Evolutionary conservation across 1,284 basidiomycete species (phyloP), one percentile per base, ranked within the genome.

Genomic region (Leccinum subrobustum): DNA sequence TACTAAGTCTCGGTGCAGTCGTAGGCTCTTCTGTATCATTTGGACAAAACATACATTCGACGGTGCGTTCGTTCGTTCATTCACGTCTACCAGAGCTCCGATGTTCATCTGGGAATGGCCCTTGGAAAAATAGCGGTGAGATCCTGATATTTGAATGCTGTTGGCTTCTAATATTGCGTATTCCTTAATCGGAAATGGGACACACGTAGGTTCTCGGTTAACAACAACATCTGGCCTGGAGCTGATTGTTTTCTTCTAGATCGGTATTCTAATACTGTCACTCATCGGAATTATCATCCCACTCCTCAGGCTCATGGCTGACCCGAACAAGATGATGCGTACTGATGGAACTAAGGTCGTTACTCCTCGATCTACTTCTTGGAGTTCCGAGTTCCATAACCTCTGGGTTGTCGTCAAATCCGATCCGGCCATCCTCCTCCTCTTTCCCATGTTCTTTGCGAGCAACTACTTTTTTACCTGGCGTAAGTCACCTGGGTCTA

Each of bases 1-100:
- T 88, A 66, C 88, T 88, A 76, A 88, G 88, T 64, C 71, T 85
- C 12, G 84, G 87, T 14, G 84, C 82, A 14, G 85, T 86, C 5
- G 80, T 88, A 25, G 87, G 87, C 4, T 78, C 82, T 1, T 78
- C 83, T 9, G 83, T 88, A 48, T 78, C 85, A 12, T 74, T 87
- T 50, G 84, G 79, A 0, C 76, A 79, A 65, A 83, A 83, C 65
- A 81, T 76, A 61, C 61, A 80, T 56, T 78, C 74, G 29, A 74
- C 67, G 60, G 78, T 63, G 48, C n/a, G 39, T 42, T 42, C 1
- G 58, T 61, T 52, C 3, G 3, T 44, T 11, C 31, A 3, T 27
- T 27, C 27, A 29, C 6, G 1, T 37, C 27, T 12, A 37, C 35
- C 16, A 20, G 47, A 6, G 12, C n/a, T 23, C n/a, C 18, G 23